Conservation (phyloP, 148 eudicot genomes). For the Silene conica region DNA sequence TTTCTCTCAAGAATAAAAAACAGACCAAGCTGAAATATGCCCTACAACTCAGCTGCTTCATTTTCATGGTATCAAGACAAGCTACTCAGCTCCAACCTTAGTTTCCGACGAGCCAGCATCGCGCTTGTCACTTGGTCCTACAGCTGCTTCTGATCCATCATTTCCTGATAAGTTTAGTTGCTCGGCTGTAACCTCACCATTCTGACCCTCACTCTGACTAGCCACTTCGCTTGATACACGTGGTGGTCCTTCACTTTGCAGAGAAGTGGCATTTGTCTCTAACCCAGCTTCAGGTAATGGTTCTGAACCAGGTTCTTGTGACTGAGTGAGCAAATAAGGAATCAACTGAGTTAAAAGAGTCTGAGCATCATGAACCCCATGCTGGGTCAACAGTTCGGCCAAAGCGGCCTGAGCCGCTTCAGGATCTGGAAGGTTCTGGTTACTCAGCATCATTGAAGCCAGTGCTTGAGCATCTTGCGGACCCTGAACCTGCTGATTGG, state of each 20-base stretch:
- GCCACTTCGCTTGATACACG: slow-evolving; percentile 16
- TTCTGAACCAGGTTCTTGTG: slow-evolving; percentile 28
- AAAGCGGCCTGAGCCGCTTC: slow-evolving; percentile 37
- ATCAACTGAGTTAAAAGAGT: slow-evolving; percentile 33
- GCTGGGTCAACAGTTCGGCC: slow-evolving; percentile 38
- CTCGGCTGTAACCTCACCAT: slow-evolving; percentile 12
- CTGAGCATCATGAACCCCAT: slow-evolving; percentile 42
- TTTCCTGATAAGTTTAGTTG: slow-evolving; percentile 10
- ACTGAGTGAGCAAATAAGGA: slow-evolving; percentile 34
- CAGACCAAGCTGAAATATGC: neutral
- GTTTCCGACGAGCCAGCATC: slow-evolving; percentile 15
- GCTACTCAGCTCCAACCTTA: slow-evolving; percentile 11
- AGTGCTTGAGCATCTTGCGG: slow-evolving; percentile 37
- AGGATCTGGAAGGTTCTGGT: slow-evolving; percentile 34
- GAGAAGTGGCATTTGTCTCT: neutral
- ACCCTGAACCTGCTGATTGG: slow-evolving; percentile 36
- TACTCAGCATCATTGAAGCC: slow-evolving; percentile 35
- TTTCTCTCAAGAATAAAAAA: neutral
- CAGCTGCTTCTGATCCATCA: slow-evolving; percentile 17
- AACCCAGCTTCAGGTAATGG: slow-evolving; percentile 21
- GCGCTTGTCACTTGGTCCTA: neutral
- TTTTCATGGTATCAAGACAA: neutral
- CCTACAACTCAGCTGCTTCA: neutral
- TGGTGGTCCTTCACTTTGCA: slow-evolving; percentile 14
- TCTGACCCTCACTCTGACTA: slow-evolving; percentile 5